phyloP scores from a whole-genome alignment of 331 rosid species.

The Ulmus americana region DNA sequence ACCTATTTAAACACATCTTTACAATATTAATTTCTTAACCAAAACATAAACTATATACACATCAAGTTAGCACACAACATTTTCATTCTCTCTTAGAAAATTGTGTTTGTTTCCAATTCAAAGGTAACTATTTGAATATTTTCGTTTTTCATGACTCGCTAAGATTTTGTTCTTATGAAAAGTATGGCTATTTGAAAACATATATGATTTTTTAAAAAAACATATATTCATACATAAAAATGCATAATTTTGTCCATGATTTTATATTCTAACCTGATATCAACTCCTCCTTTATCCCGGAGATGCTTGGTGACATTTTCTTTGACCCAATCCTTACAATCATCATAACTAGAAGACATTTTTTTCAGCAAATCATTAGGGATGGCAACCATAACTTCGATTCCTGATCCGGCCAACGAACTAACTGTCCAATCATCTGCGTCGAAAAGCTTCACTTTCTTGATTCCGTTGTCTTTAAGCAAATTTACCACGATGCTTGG shows the following conservation, averaged over 20 bases:
- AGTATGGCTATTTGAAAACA: too few relatives aligned
- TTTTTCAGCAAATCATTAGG: conserved; percentile 50
- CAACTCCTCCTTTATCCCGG: conserved; percentile 33
- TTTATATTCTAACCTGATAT: conserved; percentile 40
- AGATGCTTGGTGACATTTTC: conserved; percentile 47
- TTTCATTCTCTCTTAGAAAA: too few relatives aligned
- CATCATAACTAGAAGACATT: conserved; percentile 18
- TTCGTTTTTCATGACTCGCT: too few relatives aligned
- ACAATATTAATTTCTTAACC: not conserved
- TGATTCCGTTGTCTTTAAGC: conserved; percentile 61
- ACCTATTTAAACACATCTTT: conserved; percentile 25
- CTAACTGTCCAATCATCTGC: conserved; percentile 49
- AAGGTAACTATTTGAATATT: too few relatives aligned
- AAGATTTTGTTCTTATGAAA: too few relatives aligned
- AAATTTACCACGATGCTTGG: conserved; percentile 46
- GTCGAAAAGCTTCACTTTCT: conserved; percentile 66
- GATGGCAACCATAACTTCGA: conserved; percentile 69
- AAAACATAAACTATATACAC: not conserved
- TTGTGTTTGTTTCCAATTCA: too few relatives aligned
- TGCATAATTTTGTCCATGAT: too few relatives aligned
- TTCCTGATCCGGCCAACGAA: conserved; percentile 50
- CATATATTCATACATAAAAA: too few relatives aligned
- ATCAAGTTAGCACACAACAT: too few relatives aligned
- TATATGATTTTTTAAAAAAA: too few relatives aligned
- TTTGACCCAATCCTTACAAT: conserved; percentile 65